Percentiles rank a stretch among this genome's conserved stretches.
Conservation (phyloP, 257 asterid species). For the Solanum tacnaense region DNA sequence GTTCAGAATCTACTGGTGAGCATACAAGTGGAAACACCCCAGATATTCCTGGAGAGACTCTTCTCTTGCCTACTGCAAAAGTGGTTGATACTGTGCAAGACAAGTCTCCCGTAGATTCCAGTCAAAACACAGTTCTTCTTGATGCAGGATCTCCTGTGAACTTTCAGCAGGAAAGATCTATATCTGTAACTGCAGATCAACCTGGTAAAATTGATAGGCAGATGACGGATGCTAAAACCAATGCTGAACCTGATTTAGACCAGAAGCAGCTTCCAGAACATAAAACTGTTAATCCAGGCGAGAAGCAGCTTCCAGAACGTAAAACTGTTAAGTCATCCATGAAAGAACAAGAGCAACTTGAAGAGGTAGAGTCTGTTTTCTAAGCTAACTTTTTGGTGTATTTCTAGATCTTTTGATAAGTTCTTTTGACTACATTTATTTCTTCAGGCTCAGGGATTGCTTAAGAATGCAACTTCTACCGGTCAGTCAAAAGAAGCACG, state of each 20-base stretch:
- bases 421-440: constrained; percentile 19
- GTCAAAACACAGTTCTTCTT: constrained; percentile 27
- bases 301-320: constrained; percentile 34
- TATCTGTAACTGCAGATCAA: constrained; percentile 27
- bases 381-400: neutral
- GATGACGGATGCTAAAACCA: constrained; percentile 24
- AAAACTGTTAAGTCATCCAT: constrained; percentile 31
- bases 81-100: constrained; percentile 24
- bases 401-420: constrained; percentile 1
- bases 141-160: constrained; percentile 24
- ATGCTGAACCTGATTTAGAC: constrained; percentile 35
- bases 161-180: constrained; percentile 31
- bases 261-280: constrained; percentile 37
- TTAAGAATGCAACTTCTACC: constrained; percentile 68
- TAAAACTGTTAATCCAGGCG: constrained; percentile 23
- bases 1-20: constrained; percentile 28
- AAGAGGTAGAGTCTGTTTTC: constrained; percentile 55
- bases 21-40: constrained; percentile 18
- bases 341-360: constrained; percentile 80
- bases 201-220: constrained; percentile 25
- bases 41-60: constrained; percentile 29
- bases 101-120: constrained; percentile 33
- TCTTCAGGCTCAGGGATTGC: constrained; percentile 91
- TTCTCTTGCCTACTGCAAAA: constrained; percentile 17
- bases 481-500: constrained; percentile 99